Base-by-base conservation (phyloP, 768 basidiomycete species). In the Botryobasidium botryosum region DNA sequence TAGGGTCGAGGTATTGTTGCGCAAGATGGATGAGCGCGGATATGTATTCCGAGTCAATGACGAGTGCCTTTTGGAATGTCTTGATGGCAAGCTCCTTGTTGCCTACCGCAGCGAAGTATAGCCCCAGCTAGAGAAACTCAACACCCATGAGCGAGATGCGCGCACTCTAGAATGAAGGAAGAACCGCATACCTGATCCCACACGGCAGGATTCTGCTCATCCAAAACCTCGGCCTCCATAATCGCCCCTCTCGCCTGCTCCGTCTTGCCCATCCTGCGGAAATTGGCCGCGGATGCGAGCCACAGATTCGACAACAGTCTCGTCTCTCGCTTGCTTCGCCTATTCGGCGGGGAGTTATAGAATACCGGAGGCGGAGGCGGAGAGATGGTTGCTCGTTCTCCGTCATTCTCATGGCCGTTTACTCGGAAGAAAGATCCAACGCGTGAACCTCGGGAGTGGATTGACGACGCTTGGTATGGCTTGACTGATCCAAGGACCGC, bases 281-380 rank as follows among this genome's bases (percentile, higher is more conserved):
- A 97, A 0, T 86, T 94, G 13, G 94, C 88, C 1, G 92, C 86
- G 5, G 80, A 83, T 71, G 87, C 85, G 4, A 94, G 62, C 94
- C 94, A 99, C 5, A 96, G 62, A 52, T 87, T 77, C 47, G 79
- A 83, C 47, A 94, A 63, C 24, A 94, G 61, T 21, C 75, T 65
- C 44, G 75, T 74, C 50, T 77, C 78, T 20, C 68, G 66, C 17
- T 66, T 67, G 3, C 67, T 62, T 5, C 65, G 62, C 57, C 46
- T 57, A 53, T 24, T 56, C 48, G 12, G 62, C 54, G 4, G 61
- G 61, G 57, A 55, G 31, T 55, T 51, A 3, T 67, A 66, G 3
- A 67, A 64, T 2, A 74, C 68, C 7, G 72, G 63, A 6, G 59
- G 59, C 1, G 63, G 56, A 10, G 62, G 57, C 3, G 65, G 63